A percentile compares a stretch with the other conserved stretches of the same genome.
Evolutionary conservation across 73 alveolate genomes (phyloP).

Genomic region (Durusdinium trenchii): DNA sequence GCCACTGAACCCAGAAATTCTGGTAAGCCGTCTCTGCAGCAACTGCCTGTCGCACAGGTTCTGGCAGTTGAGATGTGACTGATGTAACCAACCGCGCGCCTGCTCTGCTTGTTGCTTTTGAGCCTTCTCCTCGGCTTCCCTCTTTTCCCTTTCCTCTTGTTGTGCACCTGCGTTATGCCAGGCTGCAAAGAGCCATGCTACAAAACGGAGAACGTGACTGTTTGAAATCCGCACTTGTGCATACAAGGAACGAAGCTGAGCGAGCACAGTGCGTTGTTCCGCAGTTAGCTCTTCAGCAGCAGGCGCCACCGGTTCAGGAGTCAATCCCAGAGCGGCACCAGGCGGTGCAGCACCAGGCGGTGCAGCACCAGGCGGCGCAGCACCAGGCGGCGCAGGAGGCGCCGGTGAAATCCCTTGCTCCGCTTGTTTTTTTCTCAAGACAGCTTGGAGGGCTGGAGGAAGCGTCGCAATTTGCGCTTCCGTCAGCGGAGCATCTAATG

Average conservation of each 20-base stretch:
- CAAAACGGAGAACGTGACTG: background rate
- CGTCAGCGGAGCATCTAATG: slow-evolving; percentile 37
- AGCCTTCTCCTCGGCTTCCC: slow-evolving; percentile 62
- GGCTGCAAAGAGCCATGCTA: too few relatives aligned
- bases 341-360: background rate
- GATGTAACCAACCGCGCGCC: background rate
- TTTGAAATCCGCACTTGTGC: background rate
- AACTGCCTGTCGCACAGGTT: slow-evolving; percentile 39
- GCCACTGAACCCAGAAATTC: slow-evolving; percentile 91
- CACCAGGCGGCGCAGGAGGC: background rate
- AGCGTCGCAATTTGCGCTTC: slow-evolving; percentile 65
- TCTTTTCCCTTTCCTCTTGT: slow-evolving; percentile 57
- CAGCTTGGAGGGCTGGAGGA: slow-evolving; percentile 62
- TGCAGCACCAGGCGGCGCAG: background rate
- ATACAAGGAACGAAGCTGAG: slow-evolving; percentile 38
- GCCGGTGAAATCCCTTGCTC: slow-evolving; percentile 28
- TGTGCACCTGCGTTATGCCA: slow-evolving; percentile 6
- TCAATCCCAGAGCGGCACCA: background rate
- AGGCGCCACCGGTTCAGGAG: slow-evolving; percentile 23
- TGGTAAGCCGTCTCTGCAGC: slow-evolving; percentile 95
- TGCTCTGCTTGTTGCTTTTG: slow-evolving; percentile 61
- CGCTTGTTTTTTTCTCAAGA: slow-evolving; percentile 53
- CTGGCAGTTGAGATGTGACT: background rate
- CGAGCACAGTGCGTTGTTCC: slow-evolving; percentile 58
- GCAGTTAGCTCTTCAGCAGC: slow-evolving; percentile 58